Evolutionary conservation across 495 filamentous ascomycete species (phyloP), one percentile per base, ranked within the genome.

Genomic region (Trichocladium uniseriatum): DNA sequence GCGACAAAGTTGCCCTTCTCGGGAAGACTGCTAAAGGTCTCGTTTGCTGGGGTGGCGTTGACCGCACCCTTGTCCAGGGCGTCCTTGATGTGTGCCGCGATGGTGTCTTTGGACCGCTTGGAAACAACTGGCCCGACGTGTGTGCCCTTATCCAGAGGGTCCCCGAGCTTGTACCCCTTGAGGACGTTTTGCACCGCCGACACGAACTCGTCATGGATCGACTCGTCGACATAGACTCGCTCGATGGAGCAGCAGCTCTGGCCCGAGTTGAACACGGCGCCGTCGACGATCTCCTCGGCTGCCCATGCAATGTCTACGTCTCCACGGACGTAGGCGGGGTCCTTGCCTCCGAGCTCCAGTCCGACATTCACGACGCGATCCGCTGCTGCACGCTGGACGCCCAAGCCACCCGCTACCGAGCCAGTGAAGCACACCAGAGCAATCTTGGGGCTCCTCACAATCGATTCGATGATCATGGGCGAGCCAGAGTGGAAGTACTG

Each of bases 211-310:
- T 91, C 86, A 60, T 95, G 81, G 48, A 97, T 77, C 45, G 76
- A 80, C 45, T 86, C 86, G 53, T 90, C 82, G 2, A 95, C 92
- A 55, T 97, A 97, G 6, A 98, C 81, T 21, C 92, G 77, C 70
- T 96, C 92, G 42, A 97, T 77, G 6, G 85, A 82, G 67, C 92
- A 97, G 72, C 92, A 98, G 58, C 89, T 95, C 66, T 98, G 92
- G 18, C 92, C 92, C 27, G 87, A 94, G 68, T 96, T 98, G 74
- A 96, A 98, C 34, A 98, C 72, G 3, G 90, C 88, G 4, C 91
- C 89, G 58, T 95, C 90, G 24, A 95, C 86, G 50, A 95, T 87
- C 66, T 94, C 87, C 58, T 86, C 87, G 1, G 90, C 90, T 1
- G 84, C 90, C 90, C 89, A 95, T 24, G 78, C 77, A 18, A 94